Conservation (phyloP, 75 land plant genomes). For the Pinus tabuliformis region DNA sequence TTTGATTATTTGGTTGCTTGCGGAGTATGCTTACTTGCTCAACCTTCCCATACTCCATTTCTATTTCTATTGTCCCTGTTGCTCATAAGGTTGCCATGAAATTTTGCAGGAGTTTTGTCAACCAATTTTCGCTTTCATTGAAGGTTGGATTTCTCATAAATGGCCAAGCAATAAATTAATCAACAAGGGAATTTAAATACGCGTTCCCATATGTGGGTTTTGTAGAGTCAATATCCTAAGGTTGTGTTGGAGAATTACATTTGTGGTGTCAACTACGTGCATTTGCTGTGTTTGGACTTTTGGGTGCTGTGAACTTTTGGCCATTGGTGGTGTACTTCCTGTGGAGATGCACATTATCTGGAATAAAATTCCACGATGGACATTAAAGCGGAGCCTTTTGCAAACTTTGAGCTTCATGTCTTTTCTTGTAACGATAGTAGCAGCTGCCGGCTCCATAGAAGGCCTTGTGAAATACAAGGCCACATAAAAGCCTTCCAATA, state of each 20-base stretch:
- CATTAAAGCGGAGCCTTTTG: constrained; percentile 18
- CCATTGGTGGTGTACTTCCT: constrained; percentile 48
- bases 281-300: constrained; percentile 21
- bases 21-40: too few species aligned
- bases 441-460: constrained; percentile 14
- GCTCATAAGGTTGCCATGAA: neutral
- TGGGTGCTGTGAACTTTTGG: constrained; percentile 46
- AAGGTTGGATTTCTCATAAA: constrained; percentile 10
- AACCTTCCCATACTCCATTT: too few species aligned
- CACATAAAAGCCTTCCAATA: too few species aligned
- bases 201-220: constrained; percentile 11
- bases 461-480: constrained; percentile 10
- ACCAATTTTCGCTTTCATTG: constrained; percentile 35
- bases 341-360: constrained; percentile 33
- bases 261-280: constrained; percentile 38
- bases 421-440: constrained; percentile 20
- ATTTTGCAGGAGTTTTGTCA: constrained; percentile 32
- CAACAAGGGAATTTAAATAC: constrained; percentile 6
- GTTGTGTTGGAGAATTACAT: constrained; percentile 32
- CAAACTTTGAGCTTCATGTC: constrained; percentile 18
- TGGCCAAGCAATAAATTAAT: constrained; percentile 22
- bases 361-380: constrained; percentile 20
- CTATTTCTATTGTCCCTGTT: too few species aligned
- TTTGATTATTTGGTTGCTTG: too few species aligned
- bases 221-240: constrained; percentile 22